These are phyloP conservation scores for Mycogone perniciosa DNA, from an alignment of 2,329 filamentous ascomycete species.

Conservation along the genomic window DNA sequence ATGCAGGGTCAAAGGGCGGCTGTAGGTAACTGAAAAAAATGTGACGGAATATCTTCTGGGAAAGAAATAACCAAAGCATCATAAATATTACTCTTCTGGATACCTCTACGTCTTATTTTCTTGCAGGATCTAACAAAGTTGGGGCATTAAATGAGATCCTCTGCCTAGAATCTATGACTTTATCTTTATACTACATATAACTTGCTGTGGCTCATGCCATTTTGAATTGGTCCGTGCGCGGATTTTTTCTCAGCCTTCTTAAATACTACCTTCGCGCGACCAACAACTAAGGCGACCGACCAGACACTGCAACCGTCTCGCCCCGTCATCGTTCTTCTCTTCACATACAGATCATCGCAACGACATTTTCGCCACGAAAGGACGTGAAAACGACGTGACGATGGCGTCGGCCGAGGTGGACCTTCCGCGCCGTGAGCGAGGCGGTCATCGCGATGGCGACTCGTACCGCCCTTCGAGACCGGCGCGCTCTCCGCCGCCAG, in stretches of 20 bases:
- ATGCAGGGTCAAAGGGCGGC: neutral
- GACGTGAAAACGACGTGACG: slow-evolving; percentile 8
- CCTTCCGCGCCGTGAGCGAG: slow-evolving; percentile 34
- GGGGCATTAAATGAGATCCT: no score
- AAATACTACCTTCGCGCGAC: slow-evolving; percentile 1
- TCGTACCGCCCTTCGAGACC: slow-evolving; percentile 41
- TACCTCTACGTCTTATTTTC: neutral
- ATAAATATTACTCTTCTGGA: neutral
- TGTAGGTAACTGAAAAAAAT: no score
- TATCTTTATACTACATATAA: no score
- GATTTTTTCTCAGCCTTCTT: slow-evolving; percentile 17
- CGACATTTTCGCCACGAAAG: no score
- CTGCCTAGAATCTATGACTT: no score
- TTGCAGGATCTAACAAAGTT: no score
- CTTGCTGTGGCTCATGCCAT: slow-evolving; percentile 4
- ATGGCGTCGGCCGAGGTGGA: slow-evolving; percentile 43
- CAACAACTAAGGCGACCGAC: neutral
- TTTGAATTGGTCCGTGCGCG: slow-evolving; percentile 17
- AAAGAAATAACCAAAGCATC: neutral
- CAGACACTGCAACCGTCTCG: neutral
- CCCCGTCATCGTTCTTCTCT: neutral
- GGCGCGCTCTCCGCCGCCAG: slow-evolving; percentile 30
- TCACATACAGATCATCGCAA: no score
- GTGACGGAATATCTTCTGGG: neutral
- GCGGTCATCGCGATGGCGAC: slow-evolving; percentile 31